Evolutionary conservation across 768 basidiomycete genomes (phyloP), one percentile per base, ranked within the genome.

Genomic region (Tylopilus subfusipes): DNA sequence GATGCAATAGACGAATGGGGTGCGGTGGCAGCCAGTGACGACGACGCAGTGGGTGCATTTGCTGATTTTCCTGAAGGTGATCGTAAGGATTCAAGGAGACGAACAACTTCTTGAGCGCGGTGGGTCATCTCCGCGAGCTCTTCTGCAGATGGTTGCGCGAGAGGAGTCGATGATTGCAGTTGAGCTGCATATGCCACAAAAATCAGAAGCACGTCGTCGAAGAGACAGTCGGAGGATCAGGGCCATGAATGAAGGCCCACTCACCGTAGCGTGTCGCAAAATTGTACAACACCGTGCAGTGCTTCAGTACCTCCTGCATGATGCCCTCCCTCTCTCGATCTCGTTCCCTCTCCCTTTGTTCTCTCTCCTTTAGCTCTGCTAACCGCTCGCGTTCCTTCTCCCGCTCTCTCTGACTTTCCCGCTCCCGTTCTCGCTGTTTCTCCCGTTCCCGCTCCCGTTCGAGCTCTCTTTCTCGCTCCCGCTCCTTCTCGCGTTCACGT

Each of bases 71-170:
- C 56, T 19, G 57, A 59, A 30, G 64, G 56, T 33, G 56, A 60
- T 19, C 63, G 58, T 14, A 69, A 57, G 33, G 65, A 69, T 39
- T 89, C 85, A 34, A 90, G 70, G 19, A 91, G 77, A 47, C 81
- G 79, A 19, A 90, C 83, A 24, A 92, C 88, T 48, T 80, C 72
- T 48, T 76, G 73, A 21, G 89, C 89, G 30, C 80, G 78, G 16
- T 79, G 77, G 10, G 82, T 77, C 89, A 91, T 92, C 57, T 89
- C 84, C 45, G 76, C 72, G 11, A 90, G 67, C 65, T 90, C 88
- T 2, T 73, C 71, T 8, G 77, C 68, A 10, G 73, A 55, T 5
- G 86, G 87, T 57, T 82, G 82, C 8, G 71, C 66, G 38, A 80
- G 75, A 3, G 82, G 77, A 12, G 75, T 60, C 40, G 69, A 74